These are phyloP conservation scores for Lactarius sp. DNA, from an alignment of 768 basidiomycete species.

Conservation along the genomic window DNA sequence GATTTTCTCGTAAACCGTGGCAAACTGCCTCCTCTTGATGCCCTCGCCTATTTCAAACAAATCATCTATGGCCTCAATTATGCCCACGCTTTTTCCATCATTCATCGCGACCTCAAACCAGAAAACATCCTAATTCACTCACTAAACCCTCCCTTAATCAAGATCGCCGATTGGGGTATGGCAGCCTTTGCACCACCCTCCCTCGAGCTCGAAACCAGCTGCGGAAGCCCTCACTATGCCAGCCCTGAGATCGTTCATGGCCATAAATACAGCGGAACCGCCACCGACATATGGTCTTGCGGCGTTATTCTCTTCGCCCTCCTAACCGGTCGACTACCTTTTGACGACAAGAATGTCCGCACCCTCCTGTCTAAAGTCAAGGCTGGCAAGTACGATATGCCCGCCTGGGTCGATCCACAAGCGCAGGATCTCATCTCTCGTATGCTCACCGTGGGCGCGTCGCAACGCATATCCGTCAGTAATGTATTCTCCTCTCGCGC, in stretches of 20 bases:
- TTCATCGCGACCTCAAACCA: conserved; percentile 96
- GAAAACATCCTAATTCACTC: conserved; percentile 94
- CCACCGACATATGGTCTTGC: conserved; percentile 95
- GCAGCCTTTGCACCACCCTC: conserved; percentile 88
- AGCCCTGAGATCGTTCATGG: conserved; percentile 96
- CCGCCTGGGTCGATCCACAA: conserved; percentile 70
- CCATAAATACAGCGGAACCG: conserved; percentile 79
- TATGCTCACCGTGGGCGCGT: conserved; percentile 87
- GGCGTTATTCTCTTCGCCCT: conserved; percentile 91
- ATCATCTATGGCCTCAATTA: conserved; percentile 94
- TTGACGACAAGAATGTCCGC: conserved; percentile 85
- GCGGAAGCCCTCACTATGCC: conserved; percentile 95
- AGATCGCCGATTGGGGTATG: conserved; percentile 99
- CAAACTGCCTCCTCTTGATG: conserved; percentile 72
- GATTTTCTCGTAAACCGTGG: conserved; percentile 92
- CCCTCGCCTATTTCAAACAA: conserved; percentile 90
- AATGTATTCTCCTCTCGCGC: not conserved
- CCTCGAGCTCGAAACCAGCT: conserved; percentile 86
- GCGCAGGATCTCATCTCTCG: conserved; percentile 78
- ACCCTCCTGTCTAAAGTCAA: conserved; percentile 82
- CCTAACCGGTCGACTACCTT: conserved; percentile 85
- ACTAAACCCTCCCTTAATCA: conserved; percentile 74
- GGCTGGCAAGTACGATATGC: conserved; percentile 79
- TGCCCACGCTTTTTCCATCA: conserved; percentile 95
- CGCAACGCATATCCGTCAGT: conserved; percentile 72